A percentile compares a stretch with the other conserved stretches of the same genome.
phyloP scores from a whole-genome alignment of 2,329 filamentous ascomycete genomes.

The Penicillium sp. region DNA sequence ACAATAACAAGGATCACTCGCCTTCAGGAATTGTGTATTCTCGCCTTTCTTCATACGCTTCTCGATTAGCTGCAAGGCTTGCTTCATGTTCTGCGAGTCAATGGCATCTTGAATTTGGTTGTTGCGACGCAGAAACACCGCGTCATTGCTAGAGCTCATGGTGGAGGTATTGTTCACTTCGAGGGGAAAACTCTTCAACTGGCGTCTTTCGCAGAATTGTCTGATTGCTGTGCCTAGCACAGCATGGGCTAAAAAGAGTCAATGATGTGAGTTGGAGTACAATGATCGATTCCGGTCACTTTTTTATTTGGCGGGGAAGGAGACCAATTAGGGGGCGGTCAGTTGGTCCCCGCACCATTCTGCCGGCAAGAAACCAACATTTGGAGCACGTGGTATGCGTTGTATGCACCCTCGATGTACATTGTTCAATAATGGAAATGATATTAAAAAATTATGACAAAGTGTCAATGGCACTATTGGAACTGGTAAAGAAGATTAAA shows the following conservation, averaged over 20 bases:
- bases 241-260: constrained; percentile 17
- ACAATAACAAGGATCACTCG: constrained; percentile 15
- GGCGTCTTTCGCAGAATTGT: not conserved
- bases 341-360: constrained; percentile 5
- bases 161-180: constrained; percentile 1
- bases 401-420: not conserved
- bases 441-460: too few species aligned
- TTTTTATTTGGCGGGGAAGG: constrained; percentile 23
- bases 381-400: not conserved
- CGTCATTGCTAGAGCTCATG: constrained; percentile 39
- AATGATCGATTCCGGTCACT: constrained; percentile 1
- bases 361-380: constrained; percentile 4
- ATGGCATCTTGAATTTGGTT: constrained; percentile 52
- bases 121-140: constrained; percentile 46
- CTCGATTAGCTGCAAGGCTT: constrained; percentile 50
- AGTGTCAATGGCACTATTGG: too few species aligned
- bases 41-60: constrained; percentile 57
- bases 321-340: constrained; percentile 17
- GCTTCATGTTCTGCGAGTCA: constrained; percentile 49
- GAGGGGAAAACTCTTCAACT: not conserved
- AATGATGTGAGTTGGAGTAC: not conserved
- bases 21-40: constrained; percentile 43
- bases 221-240: constrained; percentile 28
- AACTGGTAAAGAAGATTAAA: too few species aligned
- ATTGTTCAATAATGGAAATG: not conserved